A percentile compares a stretch with the other conserved stretches of the same genome.
phyloP scores from a whole-genome alignment of 495 filamentous ascomycete genomes.

The Podospora fimiseda region DNA sequence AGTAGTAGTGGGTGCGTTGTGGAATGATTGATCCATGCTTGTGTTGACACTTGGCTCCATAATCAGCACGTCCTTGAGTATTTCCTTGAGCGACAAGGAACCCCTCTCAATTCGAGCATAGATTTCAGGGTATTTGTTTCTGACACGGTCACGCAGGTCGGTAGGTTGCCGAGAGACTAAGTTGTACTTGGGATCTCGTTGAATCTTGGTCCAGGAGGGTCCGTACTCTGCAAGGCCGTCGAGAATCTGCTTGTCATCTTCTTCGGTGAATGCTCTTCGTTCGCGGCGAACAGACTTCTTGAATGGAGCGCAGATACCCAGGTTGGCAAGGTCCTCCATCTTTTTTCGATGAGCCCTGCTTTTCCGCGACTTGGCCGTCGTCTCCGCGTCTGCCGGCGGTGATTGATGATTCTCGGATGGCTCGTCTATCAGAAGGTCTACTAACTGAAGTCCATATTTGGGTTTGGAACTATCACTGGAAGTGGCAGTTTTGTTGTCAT shows the following conservation, averaged over 20 bases:
- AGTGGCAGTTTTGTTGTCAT: not conserved
- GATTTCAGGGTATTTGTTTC: constrained; percentile 68
- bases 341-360: constrained; percentile 49
- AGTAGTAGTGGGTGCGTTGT: constrained; percentile 18
- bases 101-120: constrained; percentile 52
- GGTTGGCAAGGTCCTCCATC: constrained; percentile 47
- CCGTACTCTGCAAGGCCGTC: constrained; percentile 70
- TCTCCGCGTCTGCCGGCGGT: constrained; percentile 14
- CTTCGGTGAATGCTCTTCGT: constrained; percentile 59
- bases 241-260: constrained; percentile 72
- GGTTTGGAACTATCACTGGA: constrained; percentile 19
- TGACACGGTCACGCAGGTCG: constrained; percentile 75
- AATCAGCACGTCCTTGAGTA: constrained; percentile 17
- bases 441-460: constrained; percentile 36
- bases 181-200: constrained; percentile 60
- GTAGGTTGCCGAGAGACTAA: constrained; percentile 63
- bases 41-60: constrained; percentile 39
- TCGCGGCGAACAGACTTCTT: constrained; percentile 48
- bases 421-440: constrained; percentile 41
- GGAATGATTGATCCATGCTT: constrained; percentile 28
- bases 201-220: constrained; percentile 74
- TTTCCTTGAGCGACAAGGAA: constrained; percentile 35
- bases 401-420: constrained; percentile 13
- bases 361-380: constrained; percentile 32
- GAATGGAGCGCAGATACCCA: constrained; percentile 51